phyloP scores from a whole-genome alignment of 108 stramenopile genomes.

The Skeletonema potamos region DNA sequence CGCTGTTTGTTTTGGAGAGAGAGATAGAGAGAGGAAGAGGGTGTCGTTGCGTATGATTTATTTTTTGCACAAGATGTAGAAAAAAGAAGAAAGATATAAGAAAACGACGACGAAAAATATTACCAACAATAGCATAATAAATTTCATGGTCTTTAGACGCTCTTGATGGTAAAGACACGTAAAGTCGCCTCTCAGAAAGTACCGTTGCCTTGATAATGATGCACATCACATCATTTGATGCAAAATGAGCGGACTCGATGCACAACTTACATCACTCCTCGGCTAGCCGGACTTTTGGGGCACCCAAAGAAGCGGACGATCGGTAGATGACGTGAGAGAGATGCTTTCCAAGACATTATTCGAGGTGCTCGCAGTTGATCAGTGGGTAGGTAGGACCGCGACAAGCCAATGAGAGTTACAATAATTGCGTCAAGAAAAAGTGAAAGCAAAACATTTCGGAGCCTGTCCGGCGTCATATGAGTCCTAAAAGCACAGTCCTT shows the following conservation, averaged over 20 bases:
- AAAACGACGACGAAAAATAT: slow-evolving; percentile 9
- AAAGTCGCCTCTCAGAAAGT: background rate
- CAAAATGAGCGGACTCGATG: background rate
- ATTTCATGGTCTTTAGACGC: no score
- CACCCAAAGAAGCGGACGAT: slow-evolving; percentile 84
- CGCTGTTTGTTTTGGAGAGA: slow-evolving; percentile 36
- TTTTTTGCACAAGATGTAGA: background rate
- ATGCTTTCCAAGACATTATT: slow-evolving; percentile 86
- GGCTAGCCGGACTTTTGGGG: slow-evolving; percentile 81
- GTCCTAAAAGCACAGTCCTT: no score
- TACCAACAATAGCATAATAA: background rate
- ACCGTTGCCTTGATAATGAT: background rate
- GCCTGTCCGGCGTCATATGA: no score
- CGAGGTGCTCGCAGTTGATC: background rate
- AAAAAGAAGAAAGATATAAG: background rate
- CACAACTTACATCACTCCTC: slow-evolving; percentile 78
- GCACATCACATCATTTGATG: background rate
- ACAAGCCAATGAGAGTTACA: background rate
- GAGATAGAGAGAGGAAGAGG: background rate
- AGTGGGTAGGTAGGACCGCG: background rate
- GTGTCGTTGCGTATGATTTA: background rate
- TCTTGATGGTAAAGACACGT: slow-evolving; percentile 1
- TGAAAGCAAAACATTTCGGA: no score
- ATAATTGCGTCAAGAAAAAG: no score
- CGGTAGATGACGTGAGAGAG: slow-evolving; percentile 77